Evolutionary conservation across 345 rosid species (phyloP), one percentile per base, ranked within the genome.

Genomic region (Citrus cavaleriei): DNA sequence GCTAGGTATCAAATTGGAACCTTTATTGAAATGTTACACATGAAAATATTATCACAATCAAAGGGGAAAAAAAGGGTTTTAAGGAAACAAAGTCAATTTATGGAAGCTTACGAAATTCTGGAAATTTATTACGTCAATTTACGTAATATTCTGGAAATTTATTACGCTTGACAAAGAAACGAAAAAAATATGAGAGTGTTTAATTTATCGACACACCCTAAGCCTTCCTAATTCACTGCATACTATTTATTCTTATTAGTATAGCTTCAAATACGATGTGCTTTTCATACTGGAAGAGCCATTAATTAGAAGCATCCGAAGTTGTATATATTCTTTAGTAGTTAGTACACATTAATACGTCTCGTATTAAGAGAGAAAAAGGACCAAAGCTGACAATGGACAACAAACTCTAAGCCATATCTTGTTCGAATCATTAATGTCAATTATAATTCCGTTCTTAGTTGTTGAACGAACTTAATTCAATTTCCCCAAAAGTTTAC

Each of bases 391-490:
- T 0, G 64, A 14, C 16, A 6, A 6, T 24, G 27, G 27, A 5
- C 22, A 18, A 54, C 4, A 54, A 19, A 54, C 58, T 54, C 7
- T 18, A 5, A 18, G 22, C 22, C 58, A 18, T 54, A 54, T 2
- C 5, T 63, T 30, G 9, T 30, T 30, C 19, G 67, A 14, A 7
- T 38, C 25, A 71, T 22, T 28, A 3, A 34, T 37, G 49, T 0
- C 37, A 28, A 12, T 54, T 55, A 3, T n/a, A 58, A 24, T n/a
- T 72, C 9, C 1, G 10, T 34, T 1, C 10, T 34, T 12, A 16
- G 51, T 58, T 5, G 76, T 58, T 73, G 76, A 62, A 37, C 76
- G 18, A 58, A 59, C 66, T 59, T 35, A 59, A 34, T 66, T 35
- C 22, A 22, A 22, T 22, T 22, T 2, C 73, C 58, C 0, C 7